Conservation (phyloP, 495 filamentous ascomycete genomes). For the Talaromyces trachyspermus region DNA sequence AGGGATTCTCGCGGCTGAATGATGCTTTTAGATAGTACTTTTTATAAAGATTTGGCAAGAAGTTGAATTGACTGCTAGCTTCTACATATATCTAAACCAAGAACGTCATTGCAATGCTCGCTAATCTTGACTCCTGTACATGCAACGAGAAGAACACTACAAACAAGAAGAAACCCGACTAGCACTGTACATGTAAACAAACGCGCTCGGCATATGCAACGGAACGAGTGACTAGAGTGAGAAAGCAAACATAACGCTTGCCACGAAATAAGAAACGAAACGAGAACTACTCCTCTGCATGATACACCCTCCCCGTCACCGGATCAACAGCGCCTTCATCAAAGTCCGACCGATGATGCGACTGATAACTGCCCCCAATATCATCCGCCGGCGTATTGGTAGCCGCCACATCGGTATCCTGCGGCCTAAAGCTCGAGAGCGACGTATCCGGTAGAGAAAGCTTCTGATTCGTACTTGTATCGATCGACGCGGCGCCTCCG, state of each 20-base stretch:
- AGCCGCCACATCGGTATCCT: neutral
- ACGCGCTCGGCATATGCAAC: neutral
- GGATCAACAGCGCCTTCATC: slow-evolving; percentile 8
- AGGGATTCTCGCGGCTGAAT: slow-evolving; percentile 55
- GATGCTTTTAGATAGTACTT: neutral
- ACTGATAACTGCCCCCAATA: neutral
- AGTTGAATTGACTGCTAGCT: no score
- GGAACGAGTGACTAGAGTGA: neutral
- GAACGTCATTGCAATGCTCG: slow-evolving; percentile 1
- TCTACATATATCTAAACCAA: neutral
- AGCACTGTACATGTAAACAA: neutral
- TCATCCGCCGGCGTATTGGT: slow-evolving; percentile 5
- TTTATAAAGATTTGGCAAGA: neutral
- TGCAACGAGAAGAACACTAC: neutral
- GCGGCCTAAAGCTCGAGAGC: slow-evolving; percentile 1
- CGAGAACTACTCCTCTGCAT: neutral
- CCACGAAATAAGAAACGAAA: neutral
- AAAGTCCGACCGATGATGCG: neutral
- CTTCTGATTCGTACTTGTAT: slow-evolving; percentile 4
- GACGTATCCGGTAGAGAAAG: slow-evolving; percentile 2
- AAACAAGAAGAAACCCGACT: neutral
- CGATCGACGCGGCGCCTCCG: neutral
- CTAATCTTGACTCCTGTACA: neutral
- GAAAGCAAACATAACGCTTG: neutral
- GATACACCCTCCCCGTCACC: slow-evolving; percentile 7